phyloP scores from a whole-genome alignment of 2,329 filamentous ascomycete species.

The Zymoseptoria brevis region DNA sequence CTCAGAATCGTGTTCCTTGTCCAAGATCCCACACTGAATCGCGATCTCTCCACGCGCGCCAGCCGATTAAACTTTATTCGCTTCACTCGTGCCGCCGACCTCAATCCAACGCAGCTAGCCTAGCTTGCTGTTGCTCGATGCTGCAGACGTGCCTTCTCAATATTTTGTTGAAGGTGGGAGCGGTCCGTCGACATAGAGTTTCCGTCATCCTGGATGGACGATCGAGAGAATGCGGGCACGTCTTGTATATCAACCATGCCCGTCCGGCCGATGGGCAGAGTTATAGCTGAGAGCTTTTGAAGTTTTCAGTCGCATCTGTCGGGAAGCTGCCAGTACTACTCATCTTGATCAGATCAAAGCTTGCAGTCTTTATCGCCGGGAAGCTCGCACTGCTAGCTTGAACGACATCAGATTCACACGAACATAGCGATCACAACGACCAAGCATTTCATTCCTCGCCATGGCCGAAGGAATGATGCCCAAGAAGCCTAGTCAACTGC shows the following conservation, averaged over 20 bases:
- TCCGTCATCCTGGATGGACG: conserved; percentile 18
- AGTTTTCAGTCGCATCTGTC: neutral
- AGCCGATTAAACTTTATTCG: conserved; percentile 13
- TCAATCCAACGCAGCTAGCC: conserved; percentile 12
- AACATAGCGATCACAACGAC: neutral
- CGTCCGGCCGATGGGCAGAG: neutral
- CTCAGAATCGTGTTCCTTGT: conserved; percentile 8
- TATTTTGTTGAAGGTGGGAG: conserved; percentile 7
- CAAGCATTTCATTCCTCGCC: neutral
- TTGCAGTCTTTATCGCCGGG: neutral
- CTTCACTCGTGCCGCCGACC: conserved; percentile 11
- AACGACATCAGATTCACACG: neutral
- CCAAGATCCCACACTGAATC: conserved; percentile 15
- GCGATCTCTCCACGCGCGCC: conserved; percentile 13
- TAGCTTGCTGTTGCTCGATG: conserved; percentile 3
- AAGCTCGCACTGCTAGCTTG: neutral
- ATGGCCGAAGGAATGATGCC: conserved; percentile 18
- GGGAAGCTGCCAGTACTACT: neutral
- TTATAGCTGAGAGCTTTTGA: neutral
- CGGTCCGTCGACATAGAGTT: conserved; percentile 12
- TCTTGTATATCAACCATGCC: conserved; percentile 9
- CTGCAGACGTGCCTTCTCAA: neutral
- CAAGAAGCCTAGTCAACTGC: conserved; percentile 16
- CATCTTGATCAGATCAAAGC: neutral
- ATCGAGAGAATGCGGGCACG: conserved; percentile 8